phyloP scores from a whole-genome alignment of 192 early-diverging fungal genomes.

The Diversispora eburnea region DNA sequence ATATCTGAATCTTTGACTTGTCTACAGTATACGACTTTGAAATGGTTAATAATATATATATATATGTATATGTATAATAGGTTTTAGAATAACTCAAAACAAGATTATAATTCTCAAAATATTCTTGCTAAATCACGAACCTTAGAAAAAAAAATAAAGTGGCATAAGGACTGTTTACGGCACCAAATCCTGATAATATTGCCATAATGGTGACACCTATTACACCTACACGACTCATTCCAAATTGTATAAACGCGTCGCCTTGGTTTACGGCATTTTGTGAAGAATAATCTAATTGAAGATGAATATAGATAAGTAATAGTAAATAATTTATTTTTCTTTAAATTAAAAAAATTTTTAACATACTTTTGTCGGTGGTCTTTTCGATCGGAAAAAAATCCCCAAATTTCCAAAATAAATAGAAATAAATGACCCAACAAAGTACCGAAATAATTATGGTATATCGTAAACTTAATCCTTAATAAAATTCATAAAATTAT shows the following conservation, averaged over 20 bases:
- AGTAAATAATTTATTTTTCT: background rate
- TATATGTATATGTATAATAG: background rate
- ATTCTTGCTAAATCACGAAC: constrained; percentile 39
- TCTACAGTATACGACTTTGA: constrained; percentile 27
- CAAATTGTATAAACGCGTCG: constrained; percentile 56
- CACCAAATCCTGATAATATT: constrained; percentile 89
- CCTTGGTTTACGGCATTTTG: constrained; percentile 2
- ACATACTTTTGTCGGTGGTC: constrained; percentile 23
- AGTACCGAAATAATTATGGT: constrained; percentile 31
- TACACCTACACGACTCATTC: constrained; percentile 79
- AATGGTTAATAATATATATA: background rate
- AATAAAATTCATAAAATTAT: background rate
- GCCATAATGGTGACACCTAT: constrained; percentile 94
- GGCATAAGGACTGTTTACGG: constrained; percentile 87
- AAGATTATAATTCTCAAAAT: background rate
- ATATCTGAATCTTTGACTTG: constrained; percentile 50
- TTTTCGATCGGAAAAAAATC: constrained; percentile 55
- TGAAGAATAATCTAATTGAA: no score
- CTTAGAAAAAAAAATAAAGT: constrained; percentile 79
- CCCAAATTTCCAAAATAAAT: constrained; percentile 60
- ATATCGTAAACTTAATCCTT: constrained; percentile 34
- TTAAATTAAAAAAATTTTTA: background rate
- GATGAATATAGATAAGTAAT: no score
- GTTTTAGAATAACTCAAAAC: background rate
- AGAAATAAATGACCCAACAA: constrained; percentile 46